Conservation (phyloP, 441 rosid genomes). For the Syzygium syzygioides region DNA sequence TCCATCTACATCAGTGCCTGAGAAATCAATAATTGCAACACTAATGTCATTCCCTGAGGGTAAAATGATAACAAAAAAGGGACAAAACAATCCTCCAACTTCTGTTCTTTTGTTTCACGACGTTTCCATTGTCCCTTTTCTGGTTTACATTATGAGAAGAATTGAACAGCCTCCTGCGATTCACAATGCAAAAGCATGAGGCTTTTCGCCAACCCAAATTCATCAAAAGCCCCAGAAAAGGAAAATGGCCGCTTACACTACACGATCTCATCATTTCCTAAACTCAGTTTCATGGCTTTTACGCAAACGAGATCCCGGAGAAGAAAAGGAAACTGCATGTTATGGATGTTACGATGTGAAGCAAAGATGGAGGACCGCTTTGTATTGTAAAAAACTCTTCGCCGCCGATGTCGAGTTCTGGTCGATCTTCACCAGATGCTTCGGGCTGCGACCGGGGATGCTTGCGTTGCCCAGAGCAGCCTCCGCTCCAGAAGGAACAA, state of each 20-base stretch:
- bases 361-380: not conserved
- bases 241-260: not conserved
- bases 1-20: not conserved
- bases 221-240: not conserved
- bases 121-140: not conserved
- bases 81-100: not conserved
- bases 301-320: not conserved
- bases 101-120: not conserved
- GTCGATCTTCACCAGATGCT: slow-evolving; percentile 52
- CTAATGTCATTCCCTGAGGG: not conserved
- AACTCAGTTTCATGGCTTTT: not conserved
- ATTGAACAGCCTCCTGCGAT: not conserved
- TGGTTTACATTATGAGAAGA: not conserved
- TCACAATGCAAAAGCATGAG: not conserved
- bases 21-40: not conserved
- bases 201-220: not conserved
- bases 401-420: slow-evolving; percentile 22
- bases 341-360: not conserved
- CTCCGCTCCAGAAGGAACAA: slow-evolving; percentile 16
- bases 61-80: not conserved
- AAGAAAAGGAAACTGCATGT: not conserved
- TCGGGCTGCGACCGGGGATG: slow-evolving; percentile 58
- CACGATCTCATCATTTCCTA: not conserved
- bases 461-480: slow-evolving; percentile 80
- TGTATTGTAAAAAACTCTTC: slow-evolving; percentile 58